A percentile compares a stretch with the other conserved stretches of the same genome.
These are phyloP conservation scores for Fusarium siculi DNA, from an alignment of 2,329 filamentous ascomycete species.

Conservation along the genomic window DNA sequence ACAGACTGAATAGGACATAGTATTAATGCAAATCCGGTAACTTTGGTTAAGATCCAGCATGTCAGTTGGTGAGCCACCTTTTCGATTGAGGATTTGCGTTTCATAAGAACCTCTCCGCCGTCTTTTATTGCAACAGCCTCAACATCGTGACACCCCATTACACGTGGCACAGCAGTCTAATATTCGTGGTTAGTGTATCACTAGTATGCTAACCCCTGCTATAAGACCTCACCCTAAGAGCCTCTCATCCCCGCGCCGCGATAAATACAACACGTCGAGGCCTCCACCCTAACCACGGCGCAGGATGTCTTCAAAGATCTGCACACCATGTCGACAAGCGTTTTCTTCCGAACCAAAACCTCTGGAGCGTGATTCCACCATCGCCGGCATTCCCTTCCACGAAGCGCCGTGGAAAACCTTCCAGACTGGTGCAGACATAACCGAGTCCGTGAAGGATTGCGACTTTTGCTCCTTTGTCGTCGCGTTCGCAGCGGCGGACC, in stretches of 20 bases:
- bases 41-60: rapidly evolving
- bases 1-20: neutral
- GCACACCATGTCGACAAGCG: neutral
- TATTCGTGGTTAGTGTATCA: neutral
- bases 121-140: neutral
- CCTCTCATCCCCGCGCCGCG: neutral
- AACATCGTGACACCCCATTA: neutral
- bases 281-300: rapidly evolving
- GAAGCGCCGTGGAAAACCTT: neutral
- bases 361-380: rapidly evolving
- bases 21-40: neutral
- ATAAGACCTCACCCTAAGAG: neutral
- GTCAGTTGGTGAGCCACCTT: rapidly evolving
- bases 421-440: neutral
- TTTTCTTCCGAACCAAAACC: neutral
- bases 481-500: neutral
- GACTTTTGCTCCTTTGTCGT: slow-evolving; percentile 1
- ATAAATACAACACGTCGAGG: neutral
- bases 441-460: neutral
- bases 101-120: rapidly evolving
- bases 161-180: neutral
- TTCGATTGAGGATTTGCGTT: rapidly evolving
- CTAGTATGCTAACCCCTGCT: neutral
- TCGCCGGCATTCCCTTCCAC: neutral
- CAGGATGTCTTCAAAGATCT: neutral